Base-by-base conservation (phyloP, 208 protist species). In the Leishmania mexicana region DNA sequence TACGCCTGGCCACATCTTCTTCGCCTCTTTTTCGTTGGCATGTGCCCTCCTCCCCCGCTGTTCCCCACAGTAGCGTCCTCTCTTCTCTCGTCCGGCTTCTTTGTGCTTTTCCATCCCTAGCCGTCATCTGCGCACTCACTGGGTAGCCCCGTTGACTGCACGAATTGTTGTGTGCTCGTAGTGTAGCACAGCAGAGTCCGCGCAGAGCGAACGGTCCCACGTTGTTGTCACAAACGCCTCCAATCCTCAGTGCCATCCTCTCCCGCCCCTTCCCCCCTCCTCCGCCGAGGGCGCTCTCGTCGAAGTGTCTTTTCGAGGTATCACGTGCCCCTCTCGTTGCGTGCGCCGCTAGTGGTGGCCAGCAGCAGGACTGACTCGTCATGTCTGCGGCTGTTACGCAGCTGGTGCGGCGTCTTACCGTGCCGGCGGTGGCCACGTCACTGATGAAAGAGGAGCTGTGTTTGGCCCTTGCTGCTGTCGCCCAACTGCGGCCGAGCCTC, bases 401-500 rank as follows among this genome's bases (percentile, higher is more conserved):
- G 47, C 79, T 90, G 6, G 79, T 87, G 70, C 78, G 54, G 42
- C 87, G 87, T 42, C 62, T 90, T 47, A 71, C 75, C 8, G 70
- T 79, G 1, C 81, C 83, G 13, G 70, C 77, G 21, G 83, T 86
- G 57, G 83, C 81, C 0, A 13, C 79, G 1, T 49, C 57, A 4
- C 81, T 87, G 53, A 67, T 73, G 1, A 90, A 90, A 60, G 87
- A 90, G 64, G 81, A 96, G 76, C 73, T 97, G 31, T 96, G 92
- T 58, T 83, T 97, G 6, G 86, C 94, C 0, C 85, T 97, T 54
- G 88, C 88, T 24, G 92, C 94, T 0, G 49, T 92, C 28, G 83
- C 80, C 10, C 88, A 88, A 68, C 83, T 95, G 53, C 71, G 45
- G 72, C 79, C 78, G 19, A 40, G 15, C 19, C 5, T 60, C 5